These are phyloP conservation scores for Chalciporus pseudorubinellus DNA, from an alignment of 768 basidiomycete genomes.

Conservation along the genomic window DNA sequence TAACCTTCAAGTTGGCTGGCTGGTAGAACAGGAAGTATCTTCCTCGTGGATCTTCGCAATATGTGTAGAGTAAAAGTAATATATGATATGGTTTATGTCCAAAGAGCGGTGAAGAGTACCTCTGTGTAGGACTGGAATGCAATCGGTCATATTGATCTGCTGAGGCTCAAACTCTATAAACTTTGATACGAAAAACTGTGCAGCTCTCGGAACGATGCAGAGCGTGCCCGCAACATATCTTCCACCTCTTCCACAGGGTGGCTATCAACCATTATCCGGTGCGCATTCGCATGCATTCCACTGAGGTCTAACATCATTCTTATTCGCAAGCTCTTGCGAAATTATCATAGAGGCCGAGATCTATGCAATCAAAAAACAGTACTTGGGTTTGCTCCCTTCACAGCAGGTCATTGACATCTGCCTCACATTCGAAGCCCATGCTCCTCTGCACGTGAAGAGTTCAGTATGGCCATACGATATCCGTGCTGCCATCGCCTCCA, in stretches of 20 bases:
- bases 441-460: constrained; percentile 59
- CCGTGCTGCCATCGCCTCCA: constrained; percentile 55
- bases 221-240: constrained; percentile 38
- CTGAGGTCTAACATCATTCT: constrained; percentile 15
- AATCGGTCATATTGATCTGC: background rate
- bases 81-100: background rate
- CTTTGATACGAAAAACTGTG: constrained; percentile 72
- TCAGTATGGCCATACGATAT: constrained; percentile 76
- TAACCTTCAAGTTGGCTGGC: background rate
- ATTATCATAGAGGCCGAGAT: constrained; percentile 38
- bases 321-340: constrained; percentile 27
- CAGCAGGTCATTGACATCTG: constrained; percentile 80
- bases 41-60: background rate
- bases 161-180: constrained; percentile 41
- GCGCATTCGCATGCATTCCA: constrained; percentile 26
- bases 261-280: constrained; percentile 37
- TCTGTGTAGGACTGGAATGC: background rate
- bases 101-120: background rate
- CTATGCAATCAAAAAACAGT: constrained; percentile 67
- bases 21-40: no score
- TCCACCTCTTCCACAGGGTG: constrained; percentile 37
- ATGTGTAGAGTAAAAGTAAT: background rate
- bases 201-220: constrained; percentile 68
- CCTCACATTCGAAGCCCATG: constrained; percentile 66
- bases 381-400: constrained; percentile 63